Percentiles rank a stretch among this genome's conserved stretches.
phyloP scores from a whole-genome alignment of 2,329 filamentous ascomycete genomes.

The Ceratocystis variospora region DNA sequence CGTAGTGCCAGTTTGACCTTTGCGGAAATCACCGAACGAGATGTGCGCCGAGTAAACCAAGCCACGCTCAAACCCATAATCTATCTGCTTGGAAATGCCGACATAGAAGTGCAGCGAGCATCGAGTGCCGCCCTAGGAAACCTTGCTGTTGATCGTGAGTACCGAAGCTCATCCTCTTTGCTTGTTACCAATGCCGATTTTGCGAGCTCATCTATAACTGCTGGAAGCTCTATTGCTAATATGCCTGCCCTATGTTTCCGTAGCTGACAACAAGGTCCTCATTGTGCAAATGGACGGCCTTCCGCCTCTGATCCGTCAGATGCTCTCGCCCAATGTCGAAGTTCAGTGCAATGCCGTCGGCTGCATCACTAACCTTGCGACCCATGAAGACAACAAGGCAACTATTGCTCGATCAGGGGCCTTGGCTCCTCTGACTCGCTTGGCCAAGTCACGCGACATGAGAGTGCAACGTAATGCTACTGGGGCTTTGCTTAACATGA shows the following conservation, averaged over 20 bases:
- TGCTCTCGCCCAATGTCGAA: conserved; percentile 96
- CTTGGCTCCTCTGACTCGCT: conserved; percentile 71
- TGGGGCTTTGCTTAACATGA: conserved; percentile 95
- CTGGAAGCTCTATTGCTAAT: conserved; percentile 29
- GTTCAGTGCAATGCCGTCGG: conserved; percentile 98
- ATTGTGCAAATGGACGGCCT: conserved; percentile 89
- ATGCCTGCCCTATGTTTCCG: neutral
- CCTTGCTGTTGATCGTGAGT: conserved; percentile 86
- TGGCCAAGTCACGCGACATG: conserved; percentile 98
- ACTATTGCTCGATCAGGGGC: conserved; percentile 95
- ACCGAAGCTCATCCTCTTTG: neutral
- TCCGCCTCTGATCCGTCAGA: conserved; percentile 84
- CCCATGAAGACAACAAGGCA: conserved; percentile 97
- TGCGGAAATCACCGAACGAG: conserved; percentile 96
- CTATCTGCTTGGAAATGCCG: conserved; percentile 82
- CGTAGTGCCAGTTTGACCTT: conserved; percentile 95
- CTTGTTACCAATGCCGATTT: too few relatives aligned
- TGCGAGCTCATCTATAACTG: too few relatives aligned
- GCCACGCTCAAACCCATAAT: conserved; percentile 93
- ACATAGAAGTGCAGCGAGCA: conserved; percentile 93
- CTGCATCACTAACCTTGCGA: conserved; percentile 95
- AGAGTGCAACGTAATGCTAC: conserved; percentile 95
- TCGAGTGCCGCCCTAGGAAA: conserved; percentile 94
- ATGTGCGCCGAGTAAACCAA: conserved; percentile 90
- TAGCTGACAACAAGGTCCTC: conserved; percentile 93